Conservation (phyloP, 2,329 filamentous ascomycete species). For the Paracorniculantispora psalliotae region DNA sequence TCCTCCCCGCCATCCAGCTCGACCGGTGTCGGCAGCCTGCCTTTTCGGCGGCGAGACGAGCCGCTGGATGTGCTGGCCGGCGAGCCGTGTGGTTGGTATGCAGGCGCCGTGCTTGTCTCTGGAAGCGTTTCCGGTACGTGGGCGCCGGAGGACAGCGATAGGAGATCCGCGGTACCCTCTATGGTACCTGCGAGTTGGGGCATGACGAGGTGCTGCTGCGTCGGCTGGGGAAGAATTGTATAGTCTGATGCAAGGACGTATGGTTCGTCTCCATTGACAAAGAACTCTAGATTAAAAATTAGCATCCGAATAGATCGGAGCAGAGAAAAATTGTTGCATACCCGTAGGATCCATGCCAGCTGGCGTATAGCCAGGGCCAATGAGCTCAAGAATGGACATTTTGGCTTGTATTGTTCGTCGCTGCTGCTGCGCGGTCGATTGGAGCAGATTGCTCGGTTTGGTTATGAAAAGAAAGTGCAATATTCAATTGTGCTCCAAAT, state of each 20-base stretch:
- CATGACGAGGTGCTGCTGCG: conserved; percentile 6
- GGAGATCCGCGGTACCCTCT: conserved; percentile 1
- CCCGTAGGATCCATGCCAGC: conserved; percentile 13
- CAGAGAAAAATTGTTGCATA: background rate
- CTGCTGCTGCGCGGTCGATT: background rate
- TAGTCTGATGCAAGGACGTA: conserved; percentile 13
- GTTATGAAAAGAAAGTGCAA: background rate
- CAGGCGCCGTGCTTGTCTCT: background rate
- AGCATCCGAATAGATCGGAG: background rate
- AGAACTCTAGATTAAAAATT: background rate
- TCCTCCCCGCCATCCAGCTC: conserved; percentile 21
- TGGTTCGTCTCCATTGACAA: conserved; percentile 10
- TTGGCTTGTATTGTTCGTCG: background rate
- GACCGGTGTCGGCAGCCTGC: conserved; percentile 12
- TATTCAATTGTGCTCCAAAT: background rate
- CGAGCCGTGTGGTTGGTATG: conserved; percentile 12
- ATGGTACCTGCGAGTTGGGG: conserved; percentile 6
- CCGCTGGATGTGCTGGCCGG: conserved; percentile 4
- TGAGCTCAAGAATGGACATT: conserved; percentile 15
- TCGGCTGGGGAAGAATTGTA: conserved; percentile 5
- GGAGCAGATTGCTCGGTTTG: background rate
- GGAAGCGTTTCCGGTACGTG: background rate
- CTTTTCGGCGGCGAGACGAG: background rate
- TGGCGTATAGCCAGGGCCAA: conserved; percentile 6
- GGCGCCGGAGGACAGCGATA: background rate